Evolutionary conservation across 1,139 yeast genomes (phyloP).

Genomic region (Nakaseomyces delphensis): DNA sequence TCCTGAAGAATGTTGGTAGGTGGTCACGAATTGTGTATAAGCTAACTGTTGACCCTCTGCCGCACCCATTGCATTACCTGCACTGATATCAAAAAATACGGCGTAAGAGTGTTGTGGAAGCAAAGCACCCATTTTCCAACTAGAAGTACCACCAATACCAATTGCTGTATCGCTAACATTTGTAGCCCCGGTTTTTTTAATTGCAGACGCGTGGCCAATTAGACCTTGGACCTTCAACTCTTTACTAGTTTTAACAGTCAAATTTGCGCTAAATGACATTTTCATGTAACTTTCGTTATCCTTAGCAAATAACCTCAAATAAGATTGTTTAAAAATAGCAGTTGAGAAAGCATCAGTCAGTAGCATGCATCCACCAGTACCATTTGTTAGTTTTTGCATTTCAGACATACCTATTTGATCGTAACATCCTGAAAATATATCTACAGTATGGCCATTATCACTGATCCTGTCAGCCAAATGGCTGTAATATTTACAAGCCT

Average conservation of each 20-base stretch:
- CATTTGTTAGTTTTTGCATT: slow-evolving; percentile 81
- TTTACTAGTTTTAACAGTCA: slow-evolving; percentile 81
- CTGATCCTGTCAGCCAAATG: slow-evolving; percentile 64
- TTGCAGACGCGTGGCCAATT: slow-evolving; percentile 85
- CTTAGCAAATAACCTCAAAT: slow-evolving; percentile 75
- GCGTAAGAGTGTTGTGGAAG: slow-evolving; percentile 85
- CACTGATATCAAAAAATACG: slow-evolving; percentile 73
- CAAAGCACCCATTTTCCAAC: slow-evolving; percentile 75
- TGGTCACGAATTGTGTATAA: slow-evolving; percentile 57
- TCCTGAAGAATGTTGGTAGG: slow-evolving; percentile 73
- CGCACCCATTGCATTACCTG: slow-evolving; percentile 37
- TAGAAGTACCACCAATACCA: slow-evolving; percentile 86
- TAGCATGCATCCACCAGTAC: slow-evolving; percentile 89
- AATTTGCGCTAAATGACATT: slow-evolving; percentile 80
- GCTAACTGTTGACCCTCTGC: slow-evolving; percentile 30
- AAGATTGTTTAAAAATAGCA: slow-evolving; percentile 89
- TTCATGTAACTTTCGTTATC: slow-evolving; percentile 77
- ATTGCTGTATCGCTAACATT: slow-evolving; percentile 88
- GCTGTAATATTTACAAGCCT: slow-evolving; percentile 82
- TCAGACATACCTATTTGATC: slow-evolving; percentile 97
- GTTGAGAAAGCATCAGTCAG: slow-evolving; percentile 95
- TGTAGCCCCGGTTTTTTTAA: slow-evolving; percentile 47
- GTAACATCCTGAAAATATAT: slow-evolving; percentile 93
- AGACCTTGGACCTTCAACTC: slow-evolving; percentile 87
- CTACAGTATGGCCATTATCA: slow-evolving; percentile 78